These are phyloP conservation scores for Eragrostis curvula DNA, from an alignment of 176 grass and related monocot species.

Conservation along the genomic window DNA sequence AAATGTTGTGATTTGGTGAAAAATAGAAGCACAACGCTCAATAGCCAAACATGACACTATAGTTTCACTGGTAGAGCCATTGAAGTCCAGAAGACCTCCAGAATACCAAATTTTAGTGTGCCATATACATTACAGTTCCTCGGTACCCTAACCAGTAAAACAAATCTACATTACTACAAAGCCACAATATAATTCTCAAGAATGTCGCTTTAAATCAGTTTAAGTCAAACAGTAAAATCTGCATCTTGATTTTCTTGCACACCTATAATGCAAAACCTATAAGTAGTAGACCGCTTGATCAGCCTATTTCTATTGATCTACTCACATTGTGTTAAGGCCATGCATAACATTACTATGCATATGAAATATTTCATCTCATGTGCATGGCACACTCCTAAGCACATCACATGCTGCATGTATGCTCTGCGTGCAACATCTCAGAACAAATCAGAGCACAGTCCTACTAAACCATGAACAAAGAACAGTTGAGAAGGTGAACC, in stretches of 20 bases:
- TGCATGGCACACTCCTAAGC: neutral
- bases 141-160: neutral
- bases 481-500: neutral
- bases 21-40: neutral
- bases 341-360: neutral
- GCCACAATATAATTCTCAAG: neutral
- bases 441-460: neutral
- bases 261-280: neutral
- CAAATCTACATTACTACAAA: neutral
- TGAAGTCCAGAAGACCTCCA: neutral
- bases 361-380: neutral
- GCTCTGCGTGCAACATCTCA: neutral
- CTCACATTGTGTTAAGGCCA: neutral
- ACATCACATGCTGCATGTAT: neutral
- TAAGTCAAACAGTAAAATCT: neutral
- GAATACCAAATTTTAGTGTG: neutral
- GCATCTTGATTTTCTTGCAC: neutral
- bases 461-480: neutral
- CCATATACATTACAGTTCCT: neutral
- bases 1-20: neutral
- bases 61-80: constrained; percentile 2
- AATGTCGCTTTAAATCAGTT: neutral
- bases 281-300: constrained; percentile 8
- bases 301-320: neutral
- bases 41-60: neutral